Evolutionary conservation across 345 rosid species (phyloP).

Genomic region (Brassica incana): DNA sequence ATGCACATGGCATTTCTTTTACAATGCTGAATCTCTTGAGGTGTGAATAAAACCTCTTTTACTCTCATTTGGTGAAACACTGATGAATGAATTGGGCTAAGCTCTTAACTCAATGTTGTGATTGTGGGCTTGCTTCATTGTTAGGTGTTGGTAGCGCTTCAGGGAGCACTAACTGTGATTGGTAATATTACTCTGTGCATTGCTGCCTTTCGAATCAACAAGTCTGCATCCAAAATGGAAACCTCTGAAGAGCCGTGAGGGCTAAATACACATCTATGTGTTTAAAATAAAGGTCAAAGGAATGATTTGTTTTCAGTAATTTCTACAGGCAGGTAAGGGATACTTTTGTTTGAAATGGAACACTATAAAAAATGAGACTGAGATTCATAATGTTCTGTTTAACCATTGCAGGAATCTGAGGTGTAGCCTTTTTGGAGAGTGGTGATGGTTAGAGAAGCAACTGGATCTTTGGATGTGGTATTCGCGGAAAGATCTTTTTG

Average conservation of each 20-base stretch:
- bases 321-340: neutral
- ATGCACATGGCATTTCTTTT: constrained; percentile 97
- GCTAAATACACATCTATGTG: constrained; percentile 10
- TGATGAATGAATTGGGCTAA: neutral
- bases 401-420: constrained; percentile 11
- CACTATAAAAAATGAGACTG: neutral
- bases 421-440: constrained; percentile 10
- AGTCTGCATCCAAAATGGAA: constrained; percentile 45
- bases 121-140: constrained; percentile 14
- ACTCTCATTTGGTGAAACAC: neutral
- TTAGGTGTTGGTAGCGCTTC: constrained; percentile 80
- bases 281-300: neutral
- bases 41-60: constrained; percentile 50
- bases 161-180: constrained; percentile 75
- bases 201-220: constrained; percentile 81
- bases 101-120: neutral
- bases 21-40: constrained; percentile 90
- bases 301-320: neutral
- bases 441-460: constrained; percentile 13
- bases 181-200: constrained; percentile 82
- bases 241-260: constrained; percentile 42
- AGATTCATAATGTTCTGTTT: neutral
- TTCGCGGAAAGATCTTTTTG: neutral
- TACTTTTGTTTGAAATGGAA: neutral
- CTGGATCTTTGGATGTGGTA: constrained; percentile 5